Evolutionary conservation across 2,329 filamentous ascomycete species (phyloP).

Genomic region (Ascochyta fabae): DNA sequence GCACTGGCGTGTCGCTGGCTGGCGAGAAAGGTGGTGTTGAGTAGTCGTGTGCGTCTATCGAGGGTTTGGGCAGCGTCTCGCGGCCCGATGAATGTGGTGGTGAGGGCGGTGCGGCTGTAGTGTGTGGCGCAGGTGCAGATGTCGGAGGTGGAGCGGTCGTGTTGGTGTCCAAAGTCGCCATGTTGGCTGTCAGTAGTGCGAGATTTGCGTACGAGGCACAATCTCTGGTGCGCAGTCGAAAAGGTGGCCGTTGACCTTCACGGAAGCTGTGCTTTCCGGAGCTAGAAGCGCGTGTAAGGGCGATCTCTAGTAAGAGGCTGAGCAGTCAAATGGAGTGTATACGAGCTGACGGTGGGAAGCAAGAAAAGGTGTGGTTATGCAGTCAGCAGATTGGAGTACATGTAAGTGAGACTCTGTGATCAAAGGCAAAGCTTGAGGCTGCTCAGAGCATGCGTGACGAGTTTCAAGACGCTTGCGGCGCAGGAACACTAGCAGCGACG

Average conservation of each 20-base stretch:
- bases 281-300: conserved; percentile 22
- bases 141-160: conserved; percentile 16
- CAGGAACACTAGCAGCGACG: conserved; percentile 32
- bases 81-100: conserved; percentile 33
- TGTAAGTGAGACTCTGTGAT: conserved; percentile 11
- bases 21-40: conserved; percentile 42
- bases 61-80: conserved; percentile 22
- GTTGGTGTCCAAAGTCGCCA: conserved; percentile 28
- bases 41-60: conserved; percentile 24
- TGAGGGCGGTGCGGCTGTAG: conserved; percentile 28
- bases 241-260: conserved; percentile 13
- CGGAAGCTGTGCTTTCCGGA: conserved; percentile 29
- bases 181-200: conserved; percentile 9
- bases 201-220: neutral
- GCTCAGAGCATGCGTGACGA: conserved; percentile 17
- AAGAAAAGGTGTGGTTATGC: neutral
- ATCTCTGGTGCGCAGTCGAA: neutral
- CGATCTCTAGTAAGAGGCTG: conserved; percentile 22
- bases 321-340: conserved; percentile 16
- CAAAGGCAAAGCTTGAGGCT: conserved; percentile 22
- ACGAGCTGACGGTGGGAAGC: conserved; percentile 6
- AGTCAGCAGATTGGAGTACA: conserved; percentile 8
- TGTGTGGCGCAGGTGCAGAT: conserved; percentile 13
- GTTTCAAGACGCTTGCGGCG: conserved; percentile 23
- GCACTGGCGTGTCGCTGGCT: conserved; percentile 39